phyloP scores from a whole-genome alignment of 176 grass and related monocot genomes.

The Saccharum spontaneum region DNA sequence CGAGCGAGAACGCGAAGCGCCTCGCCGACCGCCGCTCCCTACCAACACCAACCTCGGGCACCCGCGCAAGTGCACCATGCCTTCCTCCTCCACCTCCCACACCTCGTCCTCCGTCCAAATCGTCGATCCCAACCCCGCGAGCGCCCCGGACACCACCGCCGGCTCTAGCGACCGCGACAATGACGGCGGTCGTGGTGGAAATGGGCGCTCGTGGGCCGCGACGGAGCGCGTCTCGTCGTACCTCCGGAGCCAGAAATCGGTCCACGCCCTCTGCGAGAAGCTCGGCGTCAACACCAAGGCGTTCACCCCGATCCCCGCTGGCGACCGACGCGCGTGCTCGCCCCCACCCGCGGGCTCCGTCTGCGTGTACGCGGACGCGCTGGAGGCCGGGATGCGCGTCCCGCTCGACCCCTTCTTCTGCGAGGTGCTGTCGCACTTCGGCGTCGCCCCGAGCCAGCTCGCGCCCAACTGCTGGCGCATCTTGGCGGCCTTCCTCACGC shows the following conservation, averaged over 20 bases:
- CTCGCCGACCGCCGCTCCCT: background rate
- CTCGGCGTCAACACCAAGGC: background rate
- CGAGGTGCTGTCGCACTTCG: conserved; percentile 8
- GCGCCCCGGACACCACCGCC: background rate
- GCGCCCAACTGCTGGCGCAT: conserved; percentile 19
- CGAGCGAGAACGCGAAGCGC: background rate
- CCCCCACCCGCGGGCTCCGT: background rate
- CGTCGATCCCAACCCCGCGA: background rate
- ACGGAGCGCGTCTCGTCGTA: background rate
- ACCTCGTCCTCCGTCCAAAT: background rate
- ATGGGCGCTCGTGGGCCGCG: background rate
- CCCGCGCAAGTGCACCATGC: background rate
- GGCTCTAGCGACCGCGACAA: background rate
- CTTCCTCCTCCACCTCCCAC: background rate
- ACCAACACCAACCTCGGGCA: background rate
- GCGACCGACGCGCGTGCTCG: background rate
- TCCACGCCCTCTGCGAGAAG: background rate
- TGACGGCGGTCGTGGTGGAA: background rate
- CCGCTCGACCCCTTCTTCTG: conserved; percentile 7
- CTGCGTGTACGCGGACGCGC: background rate
- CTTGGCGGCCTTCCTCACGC: conserved; percentile 28
- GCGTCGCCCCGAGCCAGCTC: conserved; percentile 25
- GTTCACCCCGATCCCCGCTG: background rate
- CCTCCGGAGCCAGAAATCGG: background rate
- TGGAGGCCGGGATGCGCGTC: conserved; percentile 11